Evolutionary conservation across 2,329 filamentous ascomycete species (phyloP).

Genomic region (Rasamsonia emersonii): DNA sequence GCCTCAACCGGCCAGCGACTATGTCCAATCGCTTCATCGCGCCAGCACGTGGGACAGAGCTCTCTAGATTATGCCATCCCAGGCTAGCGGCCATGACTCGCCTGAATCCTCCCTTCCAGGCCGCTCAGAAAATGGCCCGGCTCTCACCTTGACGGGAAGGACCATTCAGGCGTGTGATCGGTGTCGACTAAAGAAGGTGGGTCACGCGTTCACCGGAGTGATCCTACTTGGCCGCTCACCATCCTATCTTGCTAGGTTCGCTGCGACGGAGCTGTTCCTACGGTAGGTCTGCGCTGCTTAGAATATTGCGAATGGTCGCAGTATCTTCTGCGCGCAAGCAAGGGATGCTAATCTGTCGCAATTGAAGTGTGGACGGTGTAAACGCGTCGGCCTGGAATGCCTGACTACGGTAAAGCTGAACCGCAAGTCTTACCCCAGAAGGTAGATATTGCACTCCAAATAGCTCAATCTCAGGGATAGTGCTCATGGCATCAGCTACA

Average conservation of each 20-base stretch:
- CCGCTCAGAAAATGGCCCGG: not conserved
- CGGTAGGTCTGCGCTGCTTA: too few relatives aligned
- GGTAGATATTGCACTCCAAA: constrained; percentile 1
- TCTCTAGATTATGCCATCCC: too few relatives aligned
- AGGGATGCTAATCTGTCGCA: not conserved
- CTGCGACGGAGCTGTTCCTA: constrained; percentile 9
- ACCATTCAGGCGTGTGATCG: constrained; percentile 10
- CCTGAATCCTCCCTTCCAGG: not conserved
- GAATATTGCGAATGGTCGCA: too few relatives aligned
- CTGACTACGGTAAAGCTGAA: constrained; percentile 10
- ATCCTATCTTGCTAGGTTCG: constrained; percentile 7
- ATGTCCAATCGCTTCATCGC: too few relatives aligned
- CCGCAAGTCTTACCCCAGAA: constrained; percentile 10
- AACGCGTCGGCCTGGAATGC: constrained; percentile 8
- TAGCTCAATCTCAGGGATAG: not conserved
- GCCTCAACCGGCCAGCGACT: too few relatives aligned
- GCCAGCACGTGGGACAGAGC: too few relatives aligned
- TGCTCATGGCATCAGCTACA: constrained; percentile 5
- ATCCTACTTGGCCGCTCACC: too few relatives aligned
- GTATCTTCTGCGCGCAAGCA: not conserved
- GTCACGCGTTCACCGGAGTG: too few relatives aligned
- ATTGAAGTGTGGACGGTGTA: constrained; percentile 9
- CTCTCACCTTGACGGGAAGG: constrained; percentile 8
- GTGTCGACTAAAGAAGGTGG: constrained; percentile 10
- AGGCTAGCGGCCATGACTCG: too few relatives aligned